Conservation (phyloP, 2,329 filamentous ascomycete genomes). For the Alternaria sp. region DNA sequence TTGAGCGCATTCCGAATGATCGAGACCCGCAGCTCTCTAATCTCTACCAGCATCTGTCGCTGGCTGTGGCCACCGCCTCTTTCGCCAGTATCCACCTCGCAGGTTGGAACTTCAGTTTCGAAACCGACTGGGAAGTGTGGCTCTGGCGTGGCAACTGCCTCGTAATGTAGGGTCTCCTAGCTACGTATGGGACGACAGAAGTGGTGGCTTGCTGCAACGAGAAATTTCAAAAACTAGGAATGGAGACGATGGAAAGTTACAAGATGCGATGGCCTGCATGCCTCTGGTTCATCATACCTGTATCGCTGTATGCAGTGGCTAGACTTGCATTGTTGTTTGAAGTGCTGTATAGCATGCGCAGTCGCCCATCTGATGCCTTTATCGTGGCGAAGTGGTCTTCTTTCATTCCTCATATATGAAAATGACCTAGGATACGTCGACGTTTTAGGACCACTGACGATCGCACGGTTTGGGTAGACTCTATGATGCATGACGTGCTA, state of each 20-base stretch:
- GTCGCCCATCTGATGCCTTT: neutral
- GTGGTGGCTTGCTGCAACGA: too few relatives aligned
- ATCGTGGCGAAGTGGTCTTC: neutral
- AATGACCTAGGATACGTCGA: too few relatives aligned
- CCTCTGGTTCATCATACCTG: neutral
- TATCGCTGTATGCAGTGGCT: neutral
- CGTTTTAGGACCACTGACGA: too few relatives aligned
- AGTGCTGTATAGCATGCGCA: neutral
- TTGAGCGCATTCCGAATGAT: neutral
- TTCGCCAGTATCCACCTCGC: constrained; percentile 1
- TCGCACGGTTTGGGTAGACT: too few relatives aligned
- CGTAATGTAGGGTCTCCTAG: too few relatives aligned
- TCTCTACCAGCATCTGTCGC: neutral
- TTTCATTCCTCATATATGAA: neutral
- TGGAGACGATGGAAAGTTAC: neutral
- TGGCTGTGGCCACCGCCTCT: neutral
- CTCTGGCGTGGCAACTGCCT: constrained; percentile 6
- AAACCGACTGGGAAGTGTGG: neutral
- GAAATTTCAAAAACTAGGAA: neutral
- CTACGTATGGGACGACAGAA: too few relatives aligned
- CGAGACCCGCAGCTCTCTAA: too few relatives aligned
- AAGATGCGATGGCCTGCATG: too few relatives aligned
- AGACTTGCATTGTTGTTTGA: neutral
- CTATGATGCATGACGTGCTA: too few relatives aligned
- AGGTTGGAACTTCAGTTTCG: constrained; percentile 17